A percentile compares a stretch with the other conserved stretches of the same genome.
Evolutionary conservation across 345 rosid genomes (phyloP).

Genomic region (Pugionium dolabratum): DNA sequence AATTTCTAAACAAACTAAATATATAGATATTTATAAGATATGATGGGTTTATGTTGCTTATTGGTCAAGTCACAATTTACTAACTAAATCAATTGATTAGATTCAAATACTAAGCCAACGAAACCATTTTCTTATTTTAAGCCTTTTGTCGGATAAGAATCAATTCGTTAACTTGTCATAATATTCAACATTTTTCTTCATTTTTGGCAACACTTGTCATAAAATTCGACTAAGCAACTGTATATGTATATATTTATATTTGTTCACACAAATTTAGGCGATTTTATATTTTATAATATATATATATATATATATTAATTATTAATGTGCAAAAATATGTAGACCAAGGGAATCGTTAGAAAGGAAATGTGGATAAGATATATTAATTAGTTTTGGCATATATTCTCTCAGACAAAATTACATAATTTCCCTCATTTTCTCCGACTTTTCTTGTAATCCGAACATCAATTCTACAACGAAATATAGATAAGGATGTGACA

Average conservation of each 20-base stretch:
- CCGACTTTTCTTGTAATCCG: constrained; percentile 24
- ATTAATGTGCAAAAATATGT: constrained; percentile 5
- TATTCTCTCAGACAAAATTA: constrained; percentile 30
- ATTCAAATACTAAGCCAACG: constrained; percentile 19
- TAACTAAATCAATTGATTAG: constrained; percentile 17
- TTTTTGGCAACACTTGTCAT: constrained; percentile 8
- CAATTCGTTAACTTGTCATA: constrained; percentile 32
- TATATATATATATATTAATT: neutral
- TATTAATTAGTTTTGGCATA: constrained; percentile 40
- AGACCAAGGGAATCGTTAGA: constrained; percentile 34
- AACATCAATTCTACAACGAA: constrained; percentile 24
- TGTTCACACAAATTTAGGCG: constrained; percentile 5
- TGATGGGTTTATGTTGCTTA: constrained; percentile 29
- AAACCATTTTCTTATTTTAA: constrained; percentile 24
- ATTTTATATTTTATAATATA: neutral
- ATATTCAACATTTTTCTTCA: too few species aligned
- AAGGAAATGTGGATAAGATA: constrained; percentile 31
- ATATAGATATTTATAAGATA: too few species aligned
- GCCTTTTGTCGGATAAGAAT: constrained; percentile 33
- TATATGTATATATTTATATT: neutral
- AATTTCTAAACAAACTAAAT: neutral
- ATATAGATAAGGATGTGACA: constrained; percentile 33
- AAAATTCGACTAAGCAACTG: constrained; percentile 16
- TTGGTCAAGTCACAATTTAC: constrained; percentile 29
- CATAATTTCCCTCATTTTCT: constrained; percentile 30